Conservation (phyloP, 305 asterid genomes). For the Stenogyne calaminthoides region DNA sequence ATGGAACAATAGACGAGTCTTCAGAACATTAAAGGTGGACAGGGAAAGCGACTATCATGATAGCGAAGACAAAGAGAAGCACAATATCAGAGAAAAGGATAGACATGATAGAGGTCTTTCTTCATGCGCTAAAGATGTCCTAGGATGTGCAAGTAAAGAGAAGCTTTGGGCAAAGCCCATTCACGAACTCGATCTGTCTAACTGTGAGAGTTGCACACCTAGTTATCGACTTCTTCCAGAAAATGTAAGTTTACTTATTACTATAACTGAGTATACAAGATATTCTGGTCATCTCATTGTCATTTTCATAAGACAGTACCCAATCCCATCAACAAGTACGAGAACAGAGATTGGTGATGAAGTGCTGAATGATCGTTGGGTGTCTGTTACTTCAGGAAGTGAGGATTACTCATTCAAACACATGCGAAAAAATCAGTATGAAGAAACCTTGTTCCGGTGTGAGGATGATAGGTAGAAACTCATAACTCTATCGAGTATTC, state of each 20-base stretch:
- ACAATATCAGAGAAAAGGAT: conserved; percentile 65
- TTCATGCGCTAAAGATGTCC: conserved; percentile 57
- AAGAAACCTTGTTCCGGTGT: conserved; percentile 97
- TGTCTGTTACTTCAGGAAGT: conserved; percentile 99
- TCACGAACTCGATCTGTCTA: conserved; percentile 97
- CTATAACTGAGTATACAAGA: conserved; percentile 26
- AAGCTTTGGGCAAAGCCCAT: conserved; percentile 79
- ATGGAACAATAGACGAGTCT: conserved; percentile 57
- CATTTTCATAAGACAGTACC: conserved; percentile 65
- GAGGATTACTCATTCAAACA: conserved; percentile 99
- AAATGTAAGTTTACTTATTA: conserved; percentile 57
- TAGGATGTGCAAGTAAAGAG: conserved; percentile 72
- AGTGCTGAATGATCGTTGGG: conserved; percentile 98
- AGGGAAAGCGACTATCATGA: conserved; percentile 65
- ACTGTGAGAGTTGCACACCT: conserved; percentile 90
- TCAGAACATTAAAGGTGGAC: conserved; percentile 53
- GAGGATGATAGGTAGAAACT: conserved; percentile 92
- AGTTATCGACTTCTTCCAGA: conserved; percentile 97
- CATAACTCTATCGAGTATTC: conserved; percentile 30
- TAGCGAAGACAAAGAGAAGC: conserved; percentile 63
- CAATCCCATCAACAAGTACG: conserved; percentile 78
- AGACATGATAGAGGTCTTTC: conserved; percentile 59
- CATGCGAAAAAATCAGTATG: conserved; percentile 98
- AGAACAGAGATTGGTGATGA: conserved; percentile 73
- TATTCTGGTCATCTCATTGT: conserved; percentile 39